These are phyloP conservation scores for Krasilnikovozyma curviuscula DNA, from an alignment of 768 basidiomycete genomes.

Conservation along the genomic window DNA sequence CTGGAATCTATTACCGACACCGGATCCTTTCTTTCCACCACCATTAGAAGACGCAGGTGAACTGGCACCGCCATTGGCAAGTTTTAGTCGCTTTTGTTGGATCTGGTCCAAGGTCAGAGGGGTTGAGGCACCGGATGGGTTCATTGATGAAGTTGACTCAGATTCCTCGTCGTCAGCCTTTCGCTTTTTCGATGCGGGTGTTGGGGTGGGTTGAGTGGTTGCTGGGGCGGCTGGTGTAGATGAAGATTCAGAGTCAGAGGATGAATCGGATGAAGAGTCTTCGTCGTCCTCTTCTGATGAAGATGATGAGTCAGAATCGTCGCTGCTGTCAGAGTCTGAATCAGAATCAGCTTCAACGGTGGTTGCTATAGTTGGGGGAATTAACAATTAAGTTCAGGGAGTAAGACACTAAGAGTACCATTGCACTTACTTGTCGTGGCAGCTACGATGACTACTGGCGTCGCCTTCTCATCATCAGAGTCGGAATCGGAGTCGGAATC, in stretches of 20 bases:
- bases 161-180: slow-evolving; percentile 4
- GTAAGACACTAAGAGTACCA: neutral
- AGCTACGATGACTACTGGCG: too few relatives aligned
- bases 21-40: neutral
- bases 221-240: neutral
- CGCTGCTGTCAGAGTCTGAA: neutral
- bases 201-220: neutral
- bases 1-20: slow-evolving; percentile 36
- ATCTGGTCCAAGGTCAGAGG: slow-evolving; percentile 1
- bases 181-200: slow-evolving; percentile 7
- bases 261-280: neutral
- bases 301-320: slow-evolving; percentile 16
- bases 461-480: slow-evolving; percentile 18
- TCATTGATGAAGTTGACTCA: neutral
- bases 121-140: neutral
- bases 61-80: neutral
- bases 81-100: slow-evolving; percentile 4
- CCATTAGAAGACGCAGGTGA: neutral
- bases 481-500: slow-evolving; percentile 18
- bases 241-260: neutral
- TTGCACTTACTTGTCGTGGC: neutral
- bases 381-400: neutral
- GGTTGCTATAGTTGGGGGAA: neutral
- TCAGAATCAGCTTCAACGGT: neutral
- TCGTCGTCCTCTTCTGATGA: slow-evolving; percentile 19